Base-by-base conservation (phyloP, 1,139 yeast species). In the Insectozyma bohioensis region DNA sequence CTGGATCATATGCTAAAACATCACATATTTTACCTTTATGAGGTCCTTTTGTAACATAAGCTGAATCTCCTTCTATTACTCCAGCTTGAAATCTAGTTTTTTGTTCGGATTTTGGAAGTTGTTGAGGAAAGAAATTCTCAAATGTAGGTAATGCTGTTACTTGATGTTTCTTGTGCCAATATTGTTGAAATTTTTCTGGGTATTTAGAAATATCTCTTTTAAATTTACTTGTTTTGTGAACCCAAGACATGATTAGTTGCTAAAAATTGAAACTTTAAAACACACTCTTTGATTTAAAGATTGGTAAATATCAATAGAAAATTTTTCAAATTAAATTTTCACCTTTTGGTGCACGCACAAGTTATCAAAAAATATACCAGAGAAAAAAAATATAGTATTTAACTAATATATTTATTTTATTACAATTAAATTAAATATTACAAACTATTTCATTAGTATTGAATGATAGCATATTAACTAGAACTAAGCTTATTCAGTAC, bases 11-110 rank as follows among this genome's bases (percentile, higher is more conserved):
- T 24, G 50, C 42, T 40, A 56, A 50, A 10, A 69, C 60, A 36
- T 78, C 77, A 15, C 90, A 78, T 12, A 88, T 71, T 15, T 76
- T 80, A 15, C 96, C 95, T 48, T 77, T 77, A 51, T 77, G 75
- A 32, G 72, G 70, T 12, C 96, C 97, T 34, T 69, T 68, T 18
- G 79, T 67, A 33, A 88, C 72, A 46, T 68, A 70, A 2, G 64
- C 73, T 37, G 62, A 48, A 50, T 70, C 76, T 5, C 74, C 73
- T 30, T 54, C 57, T 17, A 63, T 52, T 32, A 67, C 51, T 3
- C 75, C 74, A 5, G 58, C 55, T 33, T 58, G 57, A 22, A 58
- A 31, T 26, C 46, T 49, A 8, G 56, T 43, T 45, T 54, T 62
- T 41, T 58, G 54, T 36, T 63, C 58, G 8, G 43, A 27, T 33